Evolutionary conservation across 345 rosid genomes (phyloP).

Genomic region (Sonneratia caseolaris): DNA sequence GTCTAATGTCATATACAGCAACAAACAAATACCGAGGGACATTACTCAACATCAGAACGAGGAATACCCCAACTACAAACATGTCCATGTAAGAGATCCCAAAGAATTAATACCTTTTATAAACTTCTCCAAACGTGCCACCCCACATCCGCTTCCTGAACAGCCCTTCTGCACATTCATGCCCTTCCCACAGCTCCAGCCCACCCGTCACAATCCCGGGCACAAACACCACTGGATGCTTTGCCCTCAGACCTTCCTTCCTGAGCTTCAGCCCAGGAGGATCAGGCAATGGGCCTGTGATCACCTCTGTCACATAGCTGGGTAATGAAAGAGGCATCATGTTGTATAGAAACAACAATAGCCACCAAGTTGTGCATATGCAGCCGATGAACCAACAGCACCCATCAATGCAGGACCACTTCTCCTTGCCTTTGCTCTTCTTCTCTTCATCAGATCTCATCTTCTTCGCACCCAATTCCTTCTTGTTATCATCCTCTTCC

Average conservation of each 20-base stretch:
- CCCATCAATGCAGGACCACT: conserved; percentile 79
- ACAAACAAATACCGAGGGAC: neutral
- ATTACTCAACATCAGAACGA: neutral
- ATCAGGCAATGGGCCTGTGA: conserved; percentile 87
- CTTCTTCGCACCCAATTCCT: conserved; percentile 4
- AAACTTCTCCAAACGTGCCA: conserved; percentile 94
- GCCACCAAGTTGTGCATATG: conserved; percentile 81
- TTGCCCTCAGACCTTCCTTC: conserved; percentile 72
- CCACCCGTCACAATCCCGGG: conserved; percentile 97
- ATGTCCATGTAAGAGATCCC: neutral
- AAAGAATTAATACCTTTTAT: conserved; percentile 51
- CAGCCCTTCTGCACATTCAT: conserved; percentile 75
- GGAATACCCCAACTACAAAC: neutral
- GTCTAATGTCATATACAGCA: neutral
- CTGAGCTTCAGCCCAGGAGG: conserved; percentile 77
- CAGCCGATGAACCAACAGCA: conserved; percentile 92
- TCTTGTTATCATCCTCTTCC: conserved; percentile 17
- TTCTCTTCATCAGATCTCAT: conserved; percentile 4
- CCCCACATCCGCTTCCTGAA: conserved; percentile 97
- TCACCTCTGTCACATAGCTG: conserved; percentile 79
- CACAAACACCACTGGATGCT: conserved; percentile 85
- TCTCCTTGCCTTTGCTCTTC: conserved; percentile 3
- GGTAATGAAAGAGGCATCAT: conserved; percentile 86
- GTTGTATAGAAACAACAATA: conserved; percentile 68
- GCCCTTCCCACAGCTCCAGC: conserved; percentile 95